Evolutionary conservation across 176 grass and related monocot species (phyloP), one percentile per base, ranked within the genome.

Genomic region (Cenchrus americanus): DNA sequence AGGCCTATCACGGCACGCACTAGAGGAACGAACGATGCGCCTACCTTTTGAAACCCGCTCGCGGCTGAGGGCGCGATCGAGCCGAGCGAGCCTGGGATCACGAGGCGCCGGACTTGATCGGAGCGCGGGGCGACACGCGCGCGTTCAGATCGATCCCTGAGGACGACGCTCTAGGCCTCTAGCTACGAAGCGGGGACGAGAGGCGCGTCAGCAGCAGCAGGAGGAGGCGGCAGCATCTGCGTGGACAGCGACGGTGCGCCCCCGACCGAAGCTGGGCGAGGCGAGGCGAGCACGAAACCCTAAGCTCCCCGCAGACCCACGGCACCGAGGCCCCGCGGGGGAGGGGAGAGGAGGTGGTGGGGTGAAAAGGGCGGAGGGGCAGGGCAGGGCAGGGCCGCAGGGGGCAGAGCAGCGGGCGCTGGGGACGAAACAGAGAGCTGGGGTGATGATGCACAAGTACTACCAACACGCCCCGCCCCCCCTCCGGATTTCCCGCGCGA

Each of bases 401-500:
- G 66, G 66, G n/a, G 49, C 37, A 74, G 82, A 47, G 62, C 15
- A 21, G 78, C n/a, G n/a, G n/a, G n/a, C 37, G 75, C 18, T 67
- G 73, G 70, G 70, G 53, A 50, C 48, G 73, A 77, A 82, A 42
- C 48, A 46, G 84, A 46, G 84, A 73, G 68, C 22, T 50, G 42
- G 40, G 17, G n/a, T n/a, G n/a, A n/a, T 41, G 59, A 71, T 62
- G 76, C 68, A 75, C 53, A 22, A 71, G 80, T 74, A 55, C 72
- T 3, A 23, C 76, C 34, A 37, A n/a, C n/a, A n/a, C n/a, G n/a
- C 27, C 34, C 34, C 49, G 60, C 23, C 57, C 80, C 44, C 43
- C 44, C 13, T 82, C 83, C 88, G 80, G 88, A 78, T 79, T 86
- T 90, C 88, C 84, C 88, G 88, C 88, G 80, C 88, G 88, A 86